A percentile compares a stretch with the other conserved stretches of the same genome.
Evolutionary conservation across 2,329 filamentous ascomycete species (phyloP).

Genomic region (Pseudogymnoascus sp.): DNA sequence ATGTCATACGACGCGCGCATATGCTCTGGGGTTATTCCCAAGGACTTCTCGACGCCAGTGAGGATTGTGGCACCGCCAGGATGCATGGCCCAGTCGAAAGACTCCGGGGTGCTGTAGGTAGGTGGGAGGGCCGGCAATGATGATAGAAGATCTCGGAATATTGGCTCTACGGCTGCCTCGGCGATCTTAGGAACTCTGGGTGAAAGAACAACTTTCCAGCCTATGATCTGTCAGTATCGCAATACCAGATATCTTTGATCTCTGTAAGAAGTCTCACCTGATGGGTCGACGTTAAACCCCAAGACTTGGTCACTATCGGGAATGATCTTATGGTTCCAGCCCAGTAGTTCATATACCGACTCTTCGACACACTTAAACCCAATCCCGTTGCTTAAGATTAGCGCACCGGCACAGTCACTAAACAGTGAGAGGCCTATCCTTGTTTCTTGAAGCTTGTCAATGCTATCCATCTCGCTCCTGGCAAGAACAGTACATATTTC

Average conservation of each 20-base stretch:
- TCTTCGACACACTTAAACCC: conserved; percentile 33
- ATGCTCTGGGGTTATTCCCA: conserved; percentile 53
- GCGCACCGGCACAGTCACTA: conserved; percentile 61
- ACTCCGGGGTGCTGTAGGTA: conserved; percentile 38
- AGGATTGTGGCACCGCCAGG: conserved; percentile 62
- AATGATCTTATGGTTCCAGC: conserved; percentile 57
- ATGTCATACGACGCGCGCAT: conserved; percentile 63
- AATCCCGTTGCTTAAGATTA: conserved; percentile 57
- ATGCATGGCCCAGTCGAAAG: conserved; percentile 69
- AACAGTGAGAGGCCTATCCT: conserved; percentile 61
- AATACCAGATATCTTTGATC: too few relatives aligned
- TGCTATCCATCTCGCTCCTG: conserved; percentile 57
- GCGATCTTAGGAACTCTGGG: conserved; percentile 54
- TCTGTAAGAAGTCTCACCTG: conserved; percentile 36
- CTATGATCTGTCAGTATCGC: conserved; percentile 21
- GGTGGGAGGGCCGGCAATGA: conserved; percentile 39
- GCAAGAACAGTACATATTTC: conserved; percentile 56
- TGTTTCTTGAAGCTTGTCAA: conserved; percentile 50
- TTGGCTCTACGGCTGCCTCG: conserved; percentile 41
- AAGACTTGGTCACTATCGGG: conserved; percentile 55
- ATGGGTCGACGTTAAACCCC: conserved; percentile 57
- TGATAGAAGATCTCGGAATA: conserved; percentile 48
- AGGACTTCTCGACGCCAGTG: conserved; percentile 50
- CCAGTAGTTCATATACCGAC: conserved; percentile 50
- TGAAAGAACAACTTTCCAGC: conserved; percentile 61